Evolutionary conservation across 257 asterid genomes (phyloP).

Genomic region (Solanum clarkiae): DNA sequence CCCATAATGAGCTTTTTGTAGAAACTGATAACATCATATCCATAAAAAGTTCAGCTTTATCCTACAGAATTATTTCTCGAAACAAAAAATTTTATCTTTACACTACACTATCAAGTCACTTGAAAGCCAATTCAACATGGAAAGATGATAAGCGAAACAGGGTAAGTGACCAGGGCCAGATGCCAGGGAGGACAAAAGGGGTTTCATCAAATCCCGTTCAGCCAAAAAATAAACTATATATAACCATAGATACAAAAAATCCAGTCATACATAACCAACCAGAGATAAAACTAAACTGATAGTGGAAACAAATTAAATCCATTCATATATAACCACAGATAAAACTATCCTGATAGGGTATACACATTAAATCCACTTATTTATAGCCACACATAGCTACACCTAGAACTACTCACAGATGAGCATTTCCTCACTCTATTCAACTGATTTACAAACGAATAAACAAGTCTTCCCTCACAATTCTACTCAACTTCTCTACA

Average conservation of each 20-base stretch:
- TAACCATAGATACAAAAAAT: background rate
- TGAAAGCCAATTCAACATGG: background rate
- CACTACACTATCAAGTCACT: background rate
- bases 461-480: background rate
- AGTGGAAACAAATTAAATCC: background rate
- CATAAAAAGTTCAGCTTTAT: background rate
- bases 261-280: too few relatives aligned
- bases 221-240: background rate
- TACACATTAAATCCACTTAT: background rate
- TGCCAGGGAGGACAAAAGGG: background rate
- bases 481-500: background rate
- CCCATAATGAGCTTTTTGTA: background rate
- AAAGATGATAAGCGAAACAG: background rate
- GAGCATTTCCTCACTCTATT: background rate
- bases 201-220: background rate
- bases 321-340: background rate
- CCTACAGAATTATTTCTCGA: background rate
- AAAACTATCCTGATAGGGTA: background rate
- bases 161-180: background rate
- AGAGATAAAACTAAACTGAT: background rate
- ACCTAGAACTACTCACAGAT: background rate
- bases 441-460: background rate
- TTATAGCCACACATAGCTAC: background rate
- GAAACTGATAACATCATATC: background rate
- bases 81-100: background rate